Percentiles rank a stretch among this genome's conserved stretches.
Evolutionary conservation across 371 early-diverging fungal genomes (phyloP).

Genomic region (Lichtheimia ornata): DNA sequence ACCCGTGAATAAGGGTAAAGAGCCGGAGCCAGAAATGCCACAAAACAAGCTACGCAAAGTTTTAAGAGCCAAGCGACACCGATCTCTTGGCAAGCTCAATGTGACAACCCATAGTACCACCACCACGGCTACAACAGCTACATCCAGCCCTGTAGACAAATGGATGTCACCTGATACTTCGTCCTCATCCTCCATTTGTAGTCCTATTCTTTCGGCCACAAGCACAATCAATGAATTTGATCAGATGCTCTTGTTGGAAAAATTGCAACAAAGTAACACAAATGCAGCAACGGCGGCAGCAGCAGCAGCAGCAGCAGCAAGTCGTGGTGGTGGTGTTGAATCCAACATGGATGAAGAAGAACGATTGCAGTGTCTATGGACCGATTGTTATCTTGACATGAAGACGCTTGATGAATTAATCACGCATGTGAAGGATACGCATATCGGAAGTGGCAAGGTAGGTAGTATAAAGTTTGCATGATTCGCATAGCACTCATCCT

Average conservation of each 20-base stretch:
- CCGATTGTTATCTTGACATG: slow-evolving; percentile 14
- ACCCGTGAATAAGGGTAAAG: slow-evolving; percentile 6
- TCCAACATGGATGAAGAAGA: slow-evolving; percentile 16
- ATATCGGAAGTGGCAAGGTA: slow-evolving; percentile 35
- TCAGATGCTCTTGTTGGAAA: slow-evolving; percentile 10
- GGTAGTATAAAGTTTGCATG: background rate
- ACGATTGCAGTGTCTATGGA: slow-evolving; percentile 20
- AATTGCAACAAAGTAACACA: background rate
- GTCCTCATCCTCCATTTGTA: slow-evolving; percentile 14
- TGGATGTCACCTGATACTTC: slow-evolving; percentile 13
- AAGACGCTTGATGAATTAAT: slow-evolving; percentile 20
- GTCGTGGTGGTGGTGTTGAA: background rate
- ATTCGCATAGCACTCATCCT: background rate
- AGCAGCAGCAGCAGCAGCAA: no score
- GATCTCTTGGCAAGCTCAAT: slow-evolving; percentile 41
- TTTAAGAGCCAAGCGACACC: slow-evolving; percentile 39
- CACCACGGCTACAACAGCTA: background rate
- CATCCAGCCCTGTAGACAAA: slow-evolving; percentile 12
- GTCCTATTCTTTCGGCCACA: slow-evolving; percentile 9
- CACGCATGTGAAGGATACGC: slow-evolving; percentile 22
- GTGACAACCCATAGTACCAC: slow-evolving; percentile 8
- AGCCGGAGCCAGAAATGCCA: slow-evolving; percentile 5
- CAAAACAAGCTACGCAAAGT: slow-evolving; percentile 27
- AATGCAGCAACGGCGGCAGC: background rate
- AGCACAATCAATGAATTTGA: background rate